Base-by-base conservation (phyloP, 345 rosid species). In the Salix exigua region DNA sequence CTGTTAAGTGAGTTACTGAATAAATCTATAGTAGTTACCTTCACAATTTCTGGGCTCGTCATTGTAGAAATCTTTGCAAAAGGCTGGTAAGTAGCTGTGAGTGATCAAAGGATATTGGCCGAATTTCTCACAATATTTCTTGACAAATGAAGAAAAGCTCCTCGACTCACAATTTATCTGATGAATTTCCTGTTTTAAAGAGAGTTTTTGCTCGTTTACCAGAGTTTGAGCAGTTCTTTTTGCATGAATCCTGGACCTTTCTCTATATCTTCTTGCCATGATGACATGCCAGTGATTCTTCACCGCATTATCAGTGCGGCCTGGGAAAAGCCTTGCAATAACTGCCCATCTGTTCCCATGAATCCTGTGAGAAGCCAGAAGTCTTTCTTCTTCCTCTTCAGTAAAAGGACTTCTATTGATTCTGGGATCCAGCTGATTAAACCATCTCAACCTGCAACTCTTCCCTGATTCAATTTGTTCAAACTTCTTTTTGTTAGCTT, bases 231-330 rank as follows among this genome's bases (percentile, higher is more conserved):
- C 77, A 55, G 55, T 63, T 58, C 69, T 68, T 46, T 78, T 78
- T 40, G 69, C 81, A 28, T 78, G 81, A 68, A 73, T 26, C 18
- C 70, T 60, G n/a, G 73, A 79, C 60, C 75, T 84, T 79, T 90
- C 90, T 1, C 94, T 79, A 66, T 85, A 83, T 69, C 83, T 85
- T 73, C 97, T 85, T 6, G 97, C 99, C 97, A 93, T 95, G 64
- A 95, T 88, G 44, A 95, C 97, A 46, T 95, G 99, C 97, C 97
- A 95, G 38, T 95, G 99, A 80, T 95, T 95, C 93, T 95, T 95
- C 58, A 95, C 97, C 0, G 97, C 97, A 86, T 95, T 95, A 76
- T 95, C 99, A 0, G 99, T 95, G 12, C 99, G 87, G 35, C 99
- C 99, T 0, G 97, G 97, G 66, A 95, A 95, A 38, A 88, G 85